These are phyloP conservation scores for Parasitella parasitica DNA, from an alignment of 371 early-diverging fungal genomes.

Conservation along the genomic window DNA sequence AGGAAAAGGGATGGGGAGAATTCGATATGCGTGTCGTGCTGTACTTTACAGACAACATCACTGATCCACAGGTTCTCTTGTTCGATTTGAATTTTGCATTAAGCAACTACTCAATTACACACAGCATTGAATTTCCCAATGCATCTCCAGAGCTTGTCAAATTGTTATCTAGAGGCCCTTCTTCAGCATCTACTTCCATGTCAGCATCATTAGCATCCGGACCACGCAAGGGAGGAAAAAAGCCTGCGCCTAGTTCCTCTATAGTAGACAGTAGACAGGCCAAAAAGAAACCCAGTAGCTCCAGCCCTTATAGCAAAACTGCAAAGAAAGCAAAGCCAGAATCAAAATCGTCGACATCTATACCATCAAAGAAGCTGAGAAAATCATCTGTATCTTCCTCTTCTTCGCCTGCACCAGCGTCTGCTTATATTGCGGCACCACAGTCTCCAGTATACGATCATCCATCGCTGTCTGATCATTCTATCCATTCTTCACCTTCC, in stretches of 20 bases:
- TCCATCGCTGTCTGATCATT: not conserved
- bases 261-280: not conserved
- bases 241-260: not conserved
- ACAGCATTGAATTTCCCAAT: conserved; percentile 37
- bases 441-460: not conserved
- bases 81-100: conserved; percentile 68
- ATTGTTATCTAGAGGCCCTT: conserved; percentile 5
- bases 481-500: not conserved
- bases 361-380: not conserved
- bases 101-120: conserved; percentile 46
- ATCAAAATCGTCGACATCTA: not conserved
- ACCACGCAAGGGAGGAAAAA: conserved; percentile 3
- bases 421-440: not conserved
- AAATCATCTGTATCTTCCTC: not conserved
- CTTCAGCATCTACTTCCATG: not conserved
- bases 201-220: not conserved
- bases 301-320: not conserved
- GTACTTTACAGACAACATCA: conserved; percentile 52
- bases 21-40: conserved; percentile 66
- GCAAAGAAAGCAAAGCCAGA: conserved; percentile 14
- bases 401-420: not conserved
- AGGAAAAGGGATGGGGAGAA: conserved; percentile 75
- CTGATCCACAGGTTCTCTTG: conserved; percentile 47
- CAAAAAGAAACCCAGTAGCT: conserved; percentile 1
- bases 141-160: conserved; percentile 28